phyloP scores from a whole-genome alignment of 2,329 filamentous ascomycete genomes.

The Colletotrichum horii region DNA sequence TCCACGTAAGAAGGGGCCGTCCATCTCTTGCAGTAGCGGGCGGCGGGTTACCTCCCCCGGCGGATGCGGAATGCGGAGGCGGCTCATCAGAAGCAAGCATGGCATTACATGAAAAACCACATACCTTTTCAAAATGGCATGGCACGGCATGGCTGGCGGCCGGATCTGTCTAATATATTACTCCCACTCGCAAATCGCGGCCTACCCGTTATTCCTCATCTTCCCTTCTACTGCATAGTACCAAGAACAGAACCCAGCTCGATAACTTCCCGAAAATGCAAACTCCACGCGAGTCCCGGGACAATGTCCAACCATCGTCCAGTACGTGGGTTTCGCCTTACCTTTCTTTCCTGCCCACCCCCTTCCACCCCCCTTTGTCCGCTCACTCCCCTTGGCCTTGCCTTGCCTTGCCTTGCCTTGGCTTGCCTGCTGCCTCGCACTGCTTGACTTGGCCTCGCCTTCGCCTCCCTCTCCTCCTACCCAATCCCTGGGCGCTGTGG shows the following conservation, averaged over 20 bases:
- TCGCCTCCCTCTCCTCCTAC: neutral
- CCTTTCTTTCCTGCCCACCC: neutral
- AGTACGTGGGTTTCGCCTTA: slow-evolving; percentile 17
- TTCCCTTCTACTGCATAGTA: neutral
- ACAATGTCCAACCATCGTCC: slow-evolving; percentile 12
- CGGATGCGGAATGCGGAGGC: neutral
- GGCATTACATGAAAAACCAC: neutral
- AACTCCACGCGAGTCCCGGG: slow-evolving; percentile 18
- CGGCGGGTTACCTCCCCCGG: neutral
- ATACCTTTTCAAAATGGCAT: neutral
- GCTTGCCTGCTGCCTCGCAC: neutral
- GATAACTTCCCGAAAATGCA: slow-evolving; percentile 16
- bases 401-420: neutral
- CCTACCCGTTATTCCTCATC: neutral
- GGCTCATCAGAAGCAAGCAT: neutral
- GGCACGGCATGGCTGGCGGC: neutral
- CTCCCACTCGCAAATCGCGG: slow-evolving; percentile 5
- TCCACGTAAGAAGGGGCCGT: neutral
- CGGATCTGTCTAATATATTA: neutral
- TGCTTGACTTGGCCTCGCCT: neutral
- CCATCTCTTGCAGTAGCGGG: neutral
- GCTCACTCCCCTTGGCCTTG: neutral
- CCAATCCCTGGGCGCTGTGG: neutral
- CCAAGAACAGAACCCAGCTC: slow-evolving; percentile 2
- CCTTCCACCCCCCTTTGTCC: neutral